These are phyloP conservation scores for Dysphania ambrosioides DNA, from an alignment of 148 eudicot genomes.

Conservation along the genomic window DNA sequence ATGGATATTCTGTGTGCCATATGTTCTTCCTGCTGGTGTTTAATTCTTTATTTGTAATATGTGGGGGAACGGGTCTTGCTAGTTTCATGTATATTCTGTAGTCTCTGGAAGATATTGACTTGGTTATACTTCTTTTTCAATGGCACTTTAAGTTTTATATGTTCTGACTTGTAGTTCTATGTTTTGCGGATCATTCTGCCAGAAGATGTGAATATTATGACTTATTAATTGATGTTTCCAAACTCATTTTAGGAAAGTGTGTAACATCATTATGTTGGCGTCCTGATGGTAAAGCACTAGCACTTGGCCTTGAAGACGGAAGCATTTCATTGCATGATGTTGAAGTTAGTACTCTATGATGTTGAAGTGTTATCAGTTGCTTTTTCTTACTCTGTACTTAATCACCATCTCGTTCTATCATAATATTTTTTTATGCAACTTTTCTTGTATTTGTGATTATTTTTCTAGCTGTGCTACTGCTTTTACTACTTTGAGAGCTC, in stretches of 20 bases:
- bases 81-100: not conserved
- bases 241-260: constrained; percentile 55
- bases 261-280: constrained; percentile 97
- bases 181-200: not conserved
- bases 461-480: not conserved
- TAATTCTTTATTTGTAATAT: not conserved
- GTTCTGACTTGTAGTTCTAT: not conserved
- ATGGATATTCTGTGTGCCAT: not conserved
- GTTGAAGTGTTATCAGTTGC: not conserved
- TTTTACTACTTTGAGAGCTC: not conserved
- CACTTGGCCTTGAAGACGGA: constrained; percentile 97
- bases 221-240: not conserved
- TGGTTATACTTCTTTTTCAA: not conserved
- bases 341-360: constrained; percentile 60
- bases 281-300: constrained; percentile 96
- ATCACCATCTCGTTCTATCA: not conserved
- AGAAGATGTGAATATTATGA: not conserved
- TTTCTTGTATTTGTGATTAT: not conserved
- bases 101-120: not conserved
- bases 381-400: constrained; percentile 1
- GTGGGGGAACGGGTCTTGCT: not conserved
- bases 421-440: not conserved
- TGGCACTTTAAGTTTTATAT: not conserved
- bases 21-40: not conserved
- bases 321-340: constrained; percentile 86